A percentile compares a stretch with the other conserved stretches of the same genome.
Evolutionary conservation across 2,329 filamentous ascomycete species (phyloP).

Genomic region (Neospermospora avenae): DNA sequence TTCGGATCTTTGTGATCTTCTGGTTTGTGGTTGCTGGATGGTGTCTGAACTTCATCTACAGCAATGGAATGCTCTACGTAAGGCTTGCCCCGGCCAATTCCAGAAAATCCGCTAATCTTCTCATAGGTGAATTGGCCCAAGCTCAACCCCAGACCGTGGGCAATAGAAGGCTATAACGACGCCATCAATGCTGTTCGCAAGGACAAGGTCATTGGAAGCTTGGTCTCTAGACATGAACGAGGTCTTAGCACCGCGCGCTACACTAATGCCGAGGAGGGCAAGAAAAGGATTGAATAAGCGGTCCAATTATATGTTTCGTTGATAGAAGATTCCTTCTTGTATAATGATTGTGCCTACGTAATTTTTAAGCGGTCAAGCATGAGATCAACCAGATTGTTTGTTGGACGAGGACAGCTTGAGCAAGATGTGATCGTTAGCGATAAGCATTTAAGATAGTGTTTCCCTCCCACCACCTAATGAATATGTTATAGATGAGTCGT

Average conservation of each 20-base stretch:
- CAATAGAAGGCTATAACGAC: conserved; percentile 83
- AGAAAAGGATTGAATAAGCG: conserved; percentile 82
- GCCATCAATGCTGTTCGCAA: conserved; percentile 79
- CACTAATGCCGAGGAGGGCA: conserved; percentile 88
- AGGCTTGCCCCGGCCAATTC: conserved; percentile 48
- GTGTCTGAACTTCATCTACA: conserved; percentile 72
- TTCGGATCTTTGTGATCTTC: conserved; percentile 78
- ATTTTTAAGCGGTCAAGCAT: neutral
- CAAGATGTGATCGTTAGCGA: too few species aligned
- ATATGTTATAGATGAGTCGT: too few species aligned
- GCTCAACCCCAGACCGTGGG: conserved; percentile 83
- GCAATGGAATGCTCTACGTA: conserved; percentile 91
- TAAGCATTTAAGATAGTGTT: too few species aligned
- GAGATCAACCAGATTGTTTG: too few species aligned
- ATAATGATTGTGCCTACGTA: neutral
- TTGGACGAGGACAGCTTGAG: too few species aligned
- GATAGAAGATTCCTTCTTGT: neutral
- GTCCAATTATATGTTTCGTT: neutral
- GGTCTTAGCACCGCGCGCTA: conserved; percentile 80
- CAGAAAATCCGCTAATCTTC: neutral
- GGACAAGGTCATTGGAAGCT: conserved; percentile 73
- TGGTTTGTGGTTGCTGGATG: conserved; percentile 70
- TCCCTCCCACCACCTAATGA: too few species aligned
- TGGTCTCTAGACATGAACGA: conserved; percentile 73
- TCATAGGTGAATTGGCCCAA: conserved; percentile 95